phyloP scores from a whole-genome alignment of 2,329 filamentous ascomycete genomes.

The Pseudogymnoascus sp. region DNA sequence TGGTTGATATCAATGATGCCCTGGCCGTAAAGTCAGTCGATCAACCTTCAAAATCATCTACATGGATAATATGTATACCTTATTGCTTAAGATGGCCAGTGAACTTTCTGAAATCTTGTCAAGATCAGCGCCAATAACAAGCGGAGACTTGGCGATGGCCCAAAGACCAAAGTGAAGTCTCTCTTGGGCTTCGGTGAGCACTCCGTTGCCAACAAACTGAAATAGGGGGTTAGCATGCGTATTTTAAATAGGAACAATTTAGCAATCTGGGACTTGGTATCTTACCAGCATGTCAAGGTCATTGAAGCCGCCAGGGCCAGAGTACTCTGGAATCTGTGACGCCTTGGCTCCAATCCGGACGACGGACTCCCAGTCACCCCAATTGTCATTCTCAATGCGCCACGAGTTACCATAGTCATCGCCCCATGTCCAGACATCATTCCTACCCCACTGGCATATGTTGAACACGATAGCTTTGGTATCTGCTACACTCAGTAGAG shows the following conservation, averaged over 20 bases:
- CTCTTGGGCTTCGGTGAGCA: conserved; percentile 31
- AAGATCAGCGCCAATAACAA: conserved; percentile 18
- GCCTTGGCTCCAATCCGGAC: conserved; percentile 35
- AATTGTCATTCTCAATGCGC: conserved; percentile 36
- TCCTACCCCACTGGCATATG: conserved; percentile 36
- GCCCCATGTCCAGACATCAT: conserved; percentile 34
- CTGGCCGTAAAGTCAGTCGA: not conserved
- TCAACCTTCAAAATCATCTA: not conserved
- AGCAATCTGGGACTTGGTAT: not conserved
- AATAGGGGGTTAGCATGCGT: not conserved
- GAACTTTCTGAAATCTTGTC: not conserved
- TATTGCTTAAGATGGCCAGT: not conserved
- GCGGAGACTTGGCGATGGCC: conserved; percentile 31
- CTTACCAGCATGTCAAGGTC: conserved; percentile 36
- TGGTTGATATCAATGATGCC: conserved; percentile 13
- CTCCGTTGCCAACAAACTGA: conserved; percentile 28
- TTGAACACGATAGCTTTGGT: conserved; percentile 30
- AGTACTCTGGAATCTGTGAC: conserved; percentile 30
- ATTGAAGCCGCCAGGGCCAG: conserved; percentile 32
- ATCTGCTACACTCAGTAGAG: conserved; percentile 25
- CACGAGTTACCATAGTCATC: conserved; percentile 31
- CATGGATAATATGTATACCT: not conserved
- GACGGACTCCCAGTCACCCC: conserved; percentile 31
- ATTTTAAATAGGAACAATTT: not conserved
- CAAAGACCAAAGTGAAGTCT: conserved; percentile 36